These are phyloP conservation scores for Podaxis pistillaris DNA, from an alignment of 768 basidiomycete species.

Conservation along the genomic window DNA sequence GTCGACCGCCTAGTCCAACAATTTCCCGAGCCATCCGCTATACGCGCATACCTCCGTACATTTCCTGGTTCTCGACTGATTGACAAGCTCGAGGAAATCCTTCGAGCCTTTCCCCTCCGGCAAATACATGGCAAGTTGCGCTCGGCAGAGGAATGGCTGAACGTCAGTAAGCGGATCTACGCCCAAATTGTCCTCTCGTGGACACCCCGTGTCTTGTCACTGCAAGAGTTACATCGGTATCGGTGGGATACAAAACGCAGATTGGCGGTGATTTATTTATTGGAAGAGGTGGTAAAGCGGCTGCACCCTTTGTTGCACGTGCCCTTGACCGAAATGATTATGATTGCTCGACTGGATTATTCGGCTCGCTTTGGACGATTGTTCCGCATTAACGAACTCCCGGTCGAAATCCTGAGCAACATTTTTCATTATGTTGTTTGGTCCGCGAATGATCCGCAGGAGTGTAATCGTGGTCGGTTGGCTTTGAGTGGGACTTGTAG, in stretches of 20 bases:
- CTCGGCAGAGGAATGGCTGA: constrained; percentile 9
- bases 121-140: constrained; percentile 9
- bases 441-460: constrained; percentile 38
- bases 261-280: constrained; percentile 18
- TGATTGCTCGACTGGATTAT: constrained; percentile 34
- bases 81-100: constrained; percentile 9
- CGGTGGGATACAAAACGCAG: constrained; percentile 14
- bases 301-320: constrained; percentile 2
- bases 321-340: constrained; percentile 23
- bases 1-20: constrained; percentile 8
- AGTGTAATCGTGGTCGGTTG: constrained; percentile 40
- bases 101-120: background rate
- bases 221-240: constrained; percentile 13
- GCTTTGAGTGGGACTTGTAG: constrained; percentile 58
- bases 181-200: constrained; percentile 18
- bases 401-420: constrained; percentile 60
- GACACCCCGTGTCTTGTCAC: constrained; percentile 17
- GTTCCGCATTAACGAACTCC: constrained; percentile 63
- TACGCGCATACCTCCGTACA: constrained; percentile 5
- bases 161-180: constrained; percentile 9
- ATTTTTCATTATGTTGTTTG: constrained; percentile 63
- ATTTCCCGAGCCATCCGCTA: constrained; percentile 9
- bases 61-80: constrained; percentile 9
- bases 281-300: constrained; percentile 17
- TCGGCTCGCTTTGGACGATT: constrained; percentile 29